Evolutionary conservation across 2,329 filamentous ascomycete species (phyloP), one percentile per base, ranked within the genome.

Genomic region (Phialophora macrospora): DNA sequence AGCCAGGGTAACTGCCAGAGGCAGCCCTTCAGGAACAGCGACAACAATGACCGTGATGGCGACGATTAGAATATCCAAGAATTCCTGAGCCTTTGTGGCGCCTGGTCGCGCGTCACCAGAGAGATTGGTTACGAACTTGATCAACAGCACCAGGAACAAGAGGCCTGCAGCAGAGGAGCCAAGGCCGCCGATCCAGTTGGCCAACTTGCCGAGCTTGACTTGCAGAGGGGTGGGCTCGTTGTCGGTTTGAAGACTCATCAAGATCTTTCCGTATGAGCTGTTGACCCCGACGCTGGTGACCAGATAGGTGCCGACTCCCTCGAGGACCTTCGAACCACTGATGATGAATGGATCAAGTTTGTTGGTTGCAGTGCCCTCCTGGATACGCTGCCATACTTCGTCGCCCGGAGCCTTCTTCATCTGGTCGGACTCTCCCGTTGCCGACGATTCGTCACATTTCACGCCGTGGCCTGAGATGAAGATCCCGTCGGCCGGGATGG

Each of bases 91-190:
- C 79, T 96, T 97, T 60, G 87, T 77, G 2, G 91, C 88, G 2
- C 92, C 83, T 0, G 84, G 83, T 1, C 79, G 79, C 3, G 74
- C 69, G 64, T 85, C 82, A 20, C 77, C 80, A 62, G 77, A 83
- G 2, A 97, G 84, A 12, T 86, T 80, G 55, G 88, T 91, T 9
- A 95, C 81, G 75, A 96, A 97, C 73, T 92, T 86, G 79, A 97
- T 93, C 73, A 97, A 87, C 14, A 97, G 83, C 54, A 96, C 90
- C 55, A 94, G 83, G 79, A 97, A 97, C 55, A 97, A 82, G 14
- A 95, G 81, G 70, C 90, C 92, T 56, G 92, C 91, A 67, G 86
- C 81, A 55, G 84, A 87, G 75, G 91, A 92, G 77, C 90, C 90
- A 41, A 92, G 80, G 77, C 90, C 91, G 64, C 90, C 90, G 75